A percentile compares a stretch with the other conserved stretches of the same genome.
Evolutionary conservation across 73 alveolate species (phyloP).

Genomic region (Tetrahymena elliotti): DNA sequence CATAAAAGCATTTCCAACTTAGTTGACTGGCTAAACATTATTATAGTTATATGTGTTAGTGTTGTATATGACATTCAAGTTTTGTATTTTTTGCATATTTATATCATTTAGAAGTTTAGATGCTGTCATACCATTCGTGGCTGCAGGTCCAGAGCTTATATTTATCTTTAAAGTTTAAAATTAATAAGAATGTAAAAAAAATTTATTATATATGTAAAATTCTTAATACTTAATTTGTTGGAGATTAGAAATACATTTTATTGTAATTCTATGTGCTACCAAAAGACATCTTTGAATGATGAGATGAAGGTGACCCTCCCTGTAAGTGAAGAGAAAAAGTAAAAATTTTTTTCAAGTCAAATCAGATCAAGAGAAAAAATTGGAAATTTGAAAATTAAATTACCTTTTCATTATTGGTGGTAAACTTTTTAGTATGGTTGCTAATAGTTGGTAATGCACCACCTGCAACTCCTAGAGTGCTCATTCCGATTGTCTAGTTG

Average conservation of each 20-base stretch:
- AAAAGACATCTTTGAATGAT: neutral
- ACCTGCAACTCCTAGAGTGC: neutral
- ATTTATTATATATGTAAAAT: neutral
- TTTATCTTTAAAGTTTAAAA: neutral
- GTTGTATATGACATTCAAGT: neutral
- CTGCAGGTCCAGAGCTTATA: neutral
- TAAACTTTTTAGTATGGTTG: neutral
- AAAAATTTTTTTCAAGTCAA: neutral
- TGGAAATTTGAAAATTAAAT: too few species aligned
- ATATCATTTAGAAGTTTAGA: neutral
- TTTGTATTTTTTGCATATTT: neutral
- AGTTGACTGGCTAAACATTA: neutral
- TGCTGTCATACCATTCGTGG: neutral
- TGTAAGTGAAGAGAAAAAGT: neutral
- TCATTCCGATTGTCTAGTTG: neutral
- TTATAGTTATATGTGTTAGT: neutral
- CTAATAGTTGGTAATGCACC: neutral
- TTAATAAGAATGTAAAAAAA: neutral
- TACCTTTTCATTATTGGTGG: neutral
- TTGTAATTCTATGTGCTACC: neutral
- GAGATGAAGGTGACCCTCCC: conserved; percentile 5
- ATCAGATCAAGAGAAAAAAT: neutral
- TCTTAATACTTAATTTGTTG: neutral
- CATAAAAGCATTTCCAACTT: neutral
- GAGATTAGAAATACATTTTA: neutral